Conservation (phyloP, 495 filamentous ascomycete genomes). For the Penicillium maclennaniae region DNA sequence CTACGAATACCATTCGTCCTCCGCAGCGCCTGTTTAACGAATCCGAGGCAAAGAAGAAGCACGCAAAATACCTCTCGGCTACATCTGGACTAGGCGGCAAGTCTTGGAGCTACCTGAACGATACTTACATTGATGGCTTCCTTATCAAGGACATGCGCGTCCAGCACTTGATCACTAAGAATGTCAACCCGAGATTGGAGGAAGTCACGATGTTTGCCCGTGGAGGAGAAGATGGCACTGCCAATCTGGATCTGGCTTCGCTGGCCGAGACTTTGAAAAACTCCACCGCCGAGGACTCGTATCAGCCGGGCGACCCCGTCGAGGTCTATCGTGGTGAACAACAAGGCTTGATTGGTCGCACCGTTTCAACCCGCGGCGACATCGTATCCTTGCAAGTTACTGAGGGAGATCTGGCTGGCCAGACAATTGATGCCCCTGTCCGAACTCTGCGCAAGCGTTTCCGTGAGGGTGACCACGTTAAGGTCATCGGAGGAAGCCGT, state of each 20-base stretch:
- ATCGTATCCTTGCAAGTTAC: constrained; percentile 89
- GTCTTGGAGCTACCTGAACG: constrained; percentile 75
- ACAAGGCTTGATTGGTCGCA: constrained; percentile 80
- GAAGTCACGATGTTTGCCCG: constrained; percentile 93
- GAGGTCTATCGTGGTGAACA: constrained; percentile 97
- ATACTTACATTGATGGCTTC: constrained; percentile 90
- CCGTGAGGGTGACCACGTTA: constrained; percentile 92
- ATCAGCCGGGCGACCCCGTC: constrained; percentile 86
- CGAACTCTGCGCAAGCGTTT: constrained; percentile 93
- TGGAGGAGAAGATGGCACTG: constrained; percentile 82
- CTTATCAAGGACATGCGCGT: constrained; percentile 92
- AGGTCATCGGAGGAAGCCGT: constrained; percentile 92
- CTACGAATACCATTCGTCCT: constrained; percentile 57
- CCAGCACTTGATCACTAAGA: constrained; percentile 72
- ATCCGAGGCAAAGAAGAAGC: constrained; percentile 83
- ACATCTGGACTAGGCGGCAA: constrained; percentile 58
- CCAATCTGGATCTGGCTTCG: constrained; percentile 87
- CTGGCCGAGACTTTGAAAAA: constrained; percentile 83
- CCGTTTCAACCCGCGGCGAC: constrained; percentile 80
- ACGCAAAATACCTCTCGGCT: constrained; percentile 63
- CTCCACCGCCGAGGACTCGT: constrained; percentile 68
- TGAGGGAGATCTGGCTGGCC: constrained; percentile 76
- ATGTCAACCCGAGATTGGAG: constrained; percentile 89
- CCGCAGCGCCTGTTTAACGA: constrained; percentile 93
- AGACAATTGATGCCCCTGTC: constrained; percentile 85